Evolutionary conservation across 768 basidiomycete species (phyloP), one percentile per base, ranked within the genome.

Genomic region (Hygrocybe punicea): DNA sequence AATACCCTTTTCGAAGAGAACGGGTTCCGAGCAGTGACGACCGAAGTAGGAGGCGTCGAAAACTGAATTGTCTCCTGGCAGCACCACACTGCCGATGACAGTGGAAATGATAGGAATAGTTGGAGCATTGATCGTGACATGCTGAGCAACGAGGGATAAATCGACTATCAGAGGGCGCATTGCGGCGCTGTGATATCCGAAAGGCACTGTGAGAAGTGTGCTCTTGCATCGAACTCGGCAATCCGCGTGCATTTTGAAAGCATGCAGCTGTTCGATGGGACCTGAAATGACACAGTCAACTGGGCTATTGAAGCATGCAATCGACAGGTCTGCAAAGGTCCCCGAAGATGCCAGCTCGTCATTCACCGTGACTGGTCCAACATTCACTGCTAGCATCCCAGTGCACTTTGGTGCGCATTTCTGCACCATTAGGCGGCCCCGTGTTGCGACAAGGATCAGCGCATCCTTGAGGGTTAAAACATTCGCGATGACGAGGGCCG

Each of bases 141-240:
- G 66, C 9, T 62, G 63, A 10, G 78, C 76, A 4, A 83, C 59
- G 0, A 60, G 60, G 35, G 66, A 70, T 29, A 89, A 76, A 46
- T 80, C 79, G n/a, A 76, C 70, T 13, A 83, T 58, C 10, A 87
- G 62, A 0, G 85, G 80, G 6, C 68, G 65, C 87, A 90, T 86
- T 2, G 83, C 81, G n/a, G 71, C 56, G 44, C 83, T 85, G 69
- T 91, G 89, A 63, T 82, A 87, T 2, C 81, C 88, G 58, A 81
- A 85, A 1, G 82, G 81, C 8, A 85, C 81, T 5, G 73, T 60
- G 2, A 90, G 73, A 42, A 78, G 62, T 14, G 73, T 66, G 39
- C 67, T 75, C 62, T 77, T 80, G 65, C 73, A 78, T 8, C 62
- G 57, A 0, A 69, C 62, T 24, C 67, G 53, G 8, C 51, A 42